Conservation (phyloP, 495 filamentous ascomycete genomes). For the Daldinia concentrica region DNA sequence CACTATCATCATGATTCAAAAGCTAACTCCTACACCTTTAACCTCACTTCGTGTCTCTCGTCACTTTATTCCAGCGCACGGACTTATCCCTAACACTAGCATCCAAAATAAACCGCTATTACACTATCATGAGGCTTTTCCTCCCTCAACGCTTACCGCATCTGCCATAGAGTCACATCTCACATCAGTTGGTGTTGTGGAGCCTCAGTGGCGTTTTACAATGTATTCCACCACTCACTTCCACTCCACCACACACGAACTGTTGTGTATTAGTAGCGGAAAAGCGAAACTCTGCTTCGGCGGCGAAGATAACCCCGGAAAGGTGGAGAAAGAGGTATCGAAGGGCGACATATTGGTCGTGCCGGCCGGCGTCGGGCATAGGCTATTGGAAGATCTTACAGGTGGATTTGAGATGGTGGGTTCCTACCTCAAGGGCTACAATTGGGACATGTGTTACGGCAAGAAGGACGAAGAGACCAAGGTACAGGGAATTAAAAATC, state of each 20-base stretch:
- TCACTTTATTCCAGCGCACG: slow-evolving; percentile 67
- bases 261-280: slow-evolving; percentile 67
- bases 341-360: slow-evolving; percentile 72
- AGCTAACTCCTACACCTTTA: slow-evolving; percentile 56
- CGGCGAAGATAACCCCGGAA: slow-evolving; percentile 66
- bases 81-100: slow-evolving; percentile 70
- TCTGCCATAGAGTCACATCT: slow-evolving; percentile 65
- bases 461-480: slow-evolving; percentile 61
- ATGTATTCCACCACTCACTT: slow-evolving; percentile 74
- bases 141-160: slow-evolving; percentile 39
- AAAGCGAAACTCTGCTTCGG: slow-evolving; percentile 72
- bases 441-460: slow-evolving; percentile 79
- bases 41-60: slow-evolving; percentile 61
- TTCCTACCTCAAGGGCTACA: slow-evolving; percentile 65
- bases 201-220: slow-evolving; percentile 71
- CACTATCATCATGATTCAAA: slow-evolving; percentile 38
- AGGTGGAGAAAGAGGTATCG: slow-evolving; percentile 64
- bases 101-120: slow-evolving; percentile 70
- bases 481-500: slow-evolving; percentile 53
- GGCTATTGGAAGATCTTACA: slow-evolving; percentile 64
- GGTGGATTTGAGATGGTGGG: slow-evolving; percentile 72
- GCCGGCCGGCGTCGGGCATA: slow-evolving; percentile 72
- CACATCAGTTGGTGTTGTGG: slow-evolving; percentile 59
- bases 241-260: slow-evolving; percentile 72
- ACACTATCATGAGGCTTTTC: slow-evolving; percentile 49